phyloP scores from a whole-genome alignment of 169 alveolate species.

The Cryptosporidium canis region DNA sequence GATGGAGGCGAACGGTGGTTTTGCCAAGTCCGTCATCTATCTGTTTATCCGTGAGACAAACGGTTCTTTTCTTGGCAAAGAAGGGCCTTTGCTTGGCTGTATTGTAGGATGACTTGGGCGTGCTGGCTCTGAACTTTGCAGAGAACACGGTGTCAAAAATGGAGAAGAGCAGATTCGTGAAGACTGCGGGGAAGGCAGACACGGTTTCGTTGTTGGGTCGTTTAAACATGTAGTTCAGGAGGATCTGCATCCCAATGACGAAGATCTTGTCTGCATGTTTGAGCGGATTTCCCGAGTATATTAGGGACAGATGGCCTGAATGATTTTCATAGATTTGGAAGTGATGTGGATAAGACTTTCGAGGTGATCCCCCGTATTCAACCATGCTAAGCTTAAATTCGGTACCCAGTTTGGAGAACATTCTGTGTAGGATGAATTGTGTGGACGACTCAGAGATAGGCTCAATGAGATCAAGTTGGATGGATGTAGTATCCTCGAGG shows the following conservation, averaged over 20 bases:
- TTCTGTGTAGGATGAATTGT: not conserved
- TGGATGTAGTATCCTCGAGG: not conserved
- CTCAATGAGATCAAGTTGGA: not conserved
- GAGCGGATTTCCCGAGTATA: not conserved
- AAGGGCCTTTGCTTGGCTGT: not conserved
- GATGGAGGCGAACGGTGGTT: not conserved
- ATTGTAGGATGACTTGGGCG: not conserved
- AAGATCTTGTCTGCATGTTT: not conserved
- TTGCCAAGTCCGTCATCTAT: not conserved
- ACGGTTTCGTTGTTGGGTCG: not conserved
- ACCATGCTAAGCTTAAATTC: not conserved
- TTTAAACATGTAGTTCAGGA: slow-evolving; percentile 11
- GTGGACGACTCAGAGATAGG: not conserved
- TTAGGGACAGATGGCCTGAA: not conserved
- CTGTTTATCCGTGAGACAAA: not conserved
- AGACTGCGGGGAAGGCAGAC: not conserved
- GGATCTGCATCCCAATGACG: slow-evolving; percentile 9
- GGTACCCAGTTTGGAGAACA: not conserved
- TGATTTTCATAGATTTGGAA: not conserved
- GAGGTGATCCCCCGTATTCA: not conserved
- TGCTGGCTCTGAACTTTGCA: not conserved
- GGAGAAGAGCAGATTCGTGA: not conserved
- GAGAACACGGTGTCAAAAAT: slow-evolving; percentile 14
- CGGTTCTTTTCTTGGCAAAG: not conserved
- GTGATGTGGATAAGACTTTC: not conserved